These are phyloP conservation scores for Chloroidium sp. DNA, from an alignment of 163 green algal species.

Conservation along the genomic window DNA sequence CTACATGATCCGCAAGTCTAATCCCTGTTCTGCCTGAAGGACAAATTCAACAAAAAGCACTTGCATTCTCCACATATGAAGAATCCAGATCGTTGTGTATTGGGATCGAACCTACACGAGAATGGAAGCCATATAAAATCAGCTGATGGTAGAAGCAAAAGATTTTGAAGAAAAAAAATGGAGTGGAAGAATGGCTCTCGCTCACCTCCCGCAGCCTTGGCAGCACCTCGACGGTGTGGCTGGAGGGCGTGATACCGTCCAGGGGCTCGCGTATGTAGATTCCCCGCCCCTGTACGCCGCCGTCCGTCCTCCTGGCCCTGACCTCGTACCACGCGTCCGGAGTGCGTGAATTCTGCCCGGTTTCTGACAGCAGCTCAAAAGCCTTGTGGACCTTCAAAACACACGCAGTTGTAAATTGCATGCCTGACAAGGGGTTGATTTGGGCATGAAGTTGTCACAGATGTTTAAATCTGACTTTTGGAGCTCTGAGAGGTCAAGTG, in stretches of 20 bases:
- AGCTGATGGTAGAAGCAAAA: too few relatives aligned
- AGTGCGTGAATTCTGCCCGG: conserved; percentile 2
- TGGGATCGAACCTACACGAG: too few relatives aligned
- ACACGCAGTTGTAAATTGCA: neutral
- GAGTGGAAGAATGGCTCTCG: too few relatives aligned
- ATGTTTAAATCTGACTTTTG: neutral
- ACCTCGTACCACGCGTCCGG: conserved; percentile 51
- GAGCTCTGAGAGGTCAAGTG: neutral
- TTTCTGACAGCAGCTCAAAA: conserved; percentile 27
- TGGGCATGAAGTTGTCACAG: neutral
- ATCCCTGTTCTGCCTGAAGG: too few relatives aligned
- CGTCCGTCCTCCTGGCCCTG: conserved; percentile 25
- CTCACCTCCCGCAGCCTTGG: too few relatives aligned
- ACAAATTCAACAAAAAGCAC: too few relatives aligned
- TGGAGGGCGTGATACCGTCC: conserved; percentile 31
- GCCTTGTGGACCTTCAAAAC: conserved; percentile 25
- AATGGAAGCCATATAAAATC: too few relatives aligned
- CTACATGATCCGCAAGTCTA: too few relatives aligned
- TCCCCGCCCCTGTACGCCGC: conserved; percentile 18
- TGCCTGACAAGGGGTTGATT: neutral
- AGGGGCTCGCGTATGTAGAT: conserved; percentile 64
- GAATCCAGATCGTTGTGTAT: too few relatives aligned
- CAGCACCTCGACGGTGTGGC: conserved; percentile 42
- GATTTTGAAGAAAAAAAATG: too few relatives aligned
- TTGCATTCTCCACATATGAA: too few relatives aligned